Conservation (phyloP, 2,329 filamentous ascomycete genomes). For the Chalaropsis ovoidea region DNA sequence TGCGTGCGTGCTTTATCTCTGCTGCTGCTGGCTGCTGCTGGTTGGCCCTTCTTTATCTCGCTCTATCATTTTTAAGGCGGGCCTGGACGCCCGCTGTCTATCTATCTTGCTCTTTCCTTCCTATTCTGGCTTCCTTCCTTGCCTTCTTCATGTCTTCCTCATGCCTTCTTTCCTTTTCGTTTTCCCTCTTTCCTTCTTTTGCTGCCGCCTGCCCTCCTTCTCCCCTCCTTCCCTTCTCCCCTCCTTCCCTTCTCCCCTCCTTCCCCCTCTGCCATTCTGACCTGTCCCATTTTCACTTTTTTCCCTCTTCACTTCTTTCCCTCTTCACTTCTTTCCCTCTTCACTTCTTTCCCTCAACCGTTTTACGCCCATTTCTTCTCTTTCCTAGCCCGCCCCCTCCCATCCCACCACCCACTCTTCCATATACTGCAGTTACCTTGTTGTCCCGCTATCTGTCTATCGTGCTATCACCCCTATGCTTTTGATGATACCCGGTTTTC, state of each 20-base stretch:
- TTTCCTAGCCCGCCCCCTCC: too few relatives aligned
- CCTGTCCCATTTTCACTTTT: too few relatives aligned
- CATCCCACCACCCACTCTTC: background rate
- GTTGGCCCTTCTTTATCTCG: slow-evolving; percentile 2
- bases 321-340: background rate
- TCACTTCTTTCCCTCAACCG: too few relatives aligned
- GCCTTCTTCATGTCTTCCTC: background rate
- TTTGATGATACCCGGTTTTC: background rate
- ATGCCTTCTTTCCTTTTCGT: background rate
- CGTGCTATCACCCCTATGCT: slow-evolving; percentile 3
- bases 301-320: background rate
- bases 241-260: background rate
- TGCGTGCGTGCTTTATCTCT: background rate
- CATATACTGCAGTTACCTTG: slow-evolving; percentile 3
- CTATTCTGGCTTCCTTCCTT: background rate
- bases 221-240: background rate
- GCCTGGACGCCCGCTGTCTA: background rate
- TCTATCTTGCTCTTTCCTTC: background rate
- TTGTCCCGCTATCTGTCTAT: slow-evolving; percentile 20
- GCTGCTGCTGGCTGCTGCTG: background rate
- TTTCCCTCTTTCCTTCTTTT: background rate
- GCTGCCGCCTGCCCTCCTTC: too few relatives aligned
- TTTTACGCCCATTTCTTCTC: too few relatives aligned
- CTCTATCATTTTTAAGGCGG: slow-evolving; percentile 8
- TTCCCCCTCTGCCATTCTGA: background rate